Conservation (phyloP, 106 monocot genomes). For the Allium cepa region DNA sequence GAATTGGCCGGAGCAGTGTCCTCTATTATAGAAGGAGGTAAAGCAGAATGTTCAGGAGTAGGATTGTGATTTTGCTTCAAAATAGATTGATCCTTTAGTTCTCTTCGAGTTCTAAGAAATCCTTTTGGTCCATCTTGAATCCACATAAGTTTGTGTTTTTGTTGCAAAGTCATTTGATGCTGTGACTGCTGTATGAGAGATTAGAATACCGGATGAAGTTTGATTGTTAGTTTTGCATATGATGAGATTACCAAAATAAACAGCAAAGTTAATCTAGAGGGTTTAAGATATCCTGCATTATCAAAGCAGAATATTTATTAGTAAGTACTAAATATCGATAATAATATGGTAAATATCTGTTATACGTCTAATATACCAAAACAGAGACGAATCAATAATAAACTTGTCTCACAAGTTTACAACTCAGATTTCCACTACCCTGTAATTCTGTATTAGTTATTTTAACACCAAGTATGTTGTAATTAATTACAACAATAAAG, state of each 20-base stretch:
- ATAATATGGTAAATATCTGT: too few relatives aligned
- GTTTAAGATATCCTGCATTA: slow-evolving; percentile 25
- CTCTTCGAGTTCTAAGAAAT: slow-evolving; percentile 9
- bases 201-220: slow-evolving; percentile 17
- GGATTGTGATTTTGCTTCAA: slow-evolving; percentile 10
- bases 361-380: too few relatives aligned
- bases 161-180: slow-evolving; percentile 20
- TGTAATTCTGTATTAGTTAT: too few relatives aligned
- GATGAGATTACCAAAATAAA: slow-evolving; percentile 23
- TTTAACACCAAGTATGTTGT: too few relatives aligned
- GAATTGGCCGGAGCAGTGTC: slow-evolving; percentile 23
- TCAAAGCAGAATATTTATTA: background rate
- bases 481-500: too few relatives aligned
- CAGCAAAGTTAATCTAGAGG: slow-evolving; percentile 16
- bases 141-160: slow-evolving; percentile 18
- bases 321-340: background rate
- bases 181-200: slow-evolving; percentile 9
- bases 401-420: too few relatives aligned
- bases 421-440: too few relatives aligned
- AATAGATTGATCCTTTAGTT: slow-evolving; percentile 14
- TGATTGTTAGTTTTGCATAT: slow-evolving; percentile 13
- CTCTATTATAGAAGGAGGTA: slow-evolving; percentile 25
- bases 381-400: too few relatives aligned
- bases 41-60: slow-evolving; percentile 14
- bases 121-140: slow-evolving; percentile 9